phyloP scores from a whole-genome alignment of 352 stramenopile genomes.

The Pythium volutum region DNA sequence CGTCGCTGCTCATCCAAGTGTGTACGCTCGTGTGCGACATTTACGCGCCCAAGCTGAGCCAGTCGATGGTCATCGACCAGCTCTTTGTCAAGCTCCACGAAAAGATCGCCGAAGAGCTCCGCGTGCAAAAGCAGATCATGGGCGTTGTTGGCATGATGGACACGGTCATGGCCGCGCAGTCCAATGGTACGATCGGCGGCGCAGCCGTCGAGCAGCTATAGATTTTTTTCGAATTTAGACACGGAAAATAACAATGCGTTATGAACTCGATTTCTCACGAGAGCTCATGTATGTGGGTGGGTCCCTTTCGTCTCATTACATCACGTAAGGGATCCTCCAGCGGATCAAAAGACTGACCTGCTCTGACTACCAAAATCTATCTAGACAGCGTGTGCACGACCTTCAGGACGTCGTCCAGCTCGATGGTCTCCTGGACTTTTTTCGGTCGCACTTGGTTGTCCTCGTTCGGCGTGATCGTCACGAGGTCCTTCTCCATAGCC shows the following conservation, averaged over 20 bases:
- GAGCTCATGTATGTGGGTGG: neutral
- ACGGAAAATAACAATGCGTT: conserved; percentile 20
- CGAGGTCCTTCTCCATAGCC: conserved; percentile 49
- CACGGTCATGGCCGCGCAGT: conserved; percentile 83
- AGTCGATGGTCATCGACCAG: conserved; percentile 90
- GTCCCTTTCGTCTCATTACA: conserved; percentile 1
- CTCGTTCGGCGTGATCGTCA: conserved; percentile 65
- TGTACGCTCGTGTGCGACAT: conserved; percentile 92
- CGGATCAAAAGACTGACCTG: neutral
- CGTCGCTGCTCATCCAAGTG: conserved; percentile 89
- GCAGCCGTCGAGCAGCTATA: conserved; percentile 26
- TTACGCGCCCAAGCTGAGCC: conserved; percentile 91
- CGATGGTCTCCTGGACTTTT: conserved; percentile 86
- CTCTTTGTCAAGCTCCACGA: conserved; percentile 92
- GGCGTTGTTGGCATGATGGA: conserved; percentile 89
- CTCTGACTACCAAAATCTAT: conserved; percentile 49
- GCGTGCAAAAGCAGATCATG: conserved; percentile 83
- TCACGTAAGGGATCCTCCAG: neutral
- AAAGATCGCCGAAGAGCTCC: conserved; percentile 84
- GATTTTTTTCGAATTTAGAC: conserved; percentile 12
- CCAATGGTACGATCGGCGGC: conserved; percentile 49
- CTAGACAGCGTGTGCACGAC: conserved; percentile 84
- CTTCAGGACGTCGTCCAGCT: conserved; percentile 85
- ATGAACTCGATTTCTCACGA: conserved; percentile 15
- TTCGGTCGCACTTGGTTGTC: conserved; percentile 87